Evolutionary conservation across 768 basidiomycete genomes (phyloP).

Genomic region (Trametes villosa): DNA sequence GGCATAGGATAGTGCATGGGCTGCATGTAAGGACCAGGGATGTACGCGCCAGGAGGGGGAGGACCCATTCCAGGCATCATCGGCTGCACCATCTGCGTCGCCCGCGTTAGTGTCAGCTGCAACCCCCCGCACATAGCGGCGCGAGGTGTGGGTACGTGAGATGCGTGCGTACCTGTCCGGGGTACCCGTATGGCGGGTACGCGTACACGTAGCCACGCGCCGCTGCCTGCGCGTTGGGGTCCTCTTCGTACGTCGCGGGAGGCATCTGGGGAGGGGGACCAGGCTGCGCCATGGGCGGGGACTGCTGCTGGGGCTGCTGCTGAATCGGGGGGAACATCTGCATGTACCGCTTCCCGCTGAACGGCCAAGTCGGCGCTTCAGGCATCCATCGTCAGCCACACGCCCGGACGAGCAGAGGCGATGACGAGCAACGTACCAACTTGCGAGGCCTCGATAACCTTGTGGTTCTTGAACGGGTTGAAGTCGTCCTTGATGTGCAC

Average conservation of each 20-base stretch:
- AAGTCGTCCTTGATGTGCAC: constrained; percentile 96
- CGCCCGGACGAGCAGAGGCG: not conserved
- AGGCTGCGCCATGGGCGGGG: constrained; percentile 67
- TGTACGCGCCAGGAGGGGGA: constrained; percentile 79
- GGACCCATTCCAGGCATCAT: constrained; percentile 89
- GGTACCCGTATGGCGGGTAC: constrained; percentile 78
- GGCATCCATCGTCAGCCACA: constrained; percentile 9
- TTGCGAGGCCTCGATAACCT: constrained; percentile 73
- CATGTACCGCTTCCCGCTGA: constrained; percentile 85
- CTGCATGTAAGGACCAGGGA: constrained; percentile 82
- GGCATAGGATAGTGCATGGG: constrained; percentile 86
- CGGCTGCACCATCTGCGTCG: constrained; percentile 46
- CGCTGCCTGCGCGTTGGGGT: constrained; percentile 56
- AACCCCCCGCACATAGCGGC: not conserved
- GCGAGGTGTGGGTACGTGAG: not conserved
- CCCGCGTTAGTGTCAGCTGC: constrained; percentile 6
- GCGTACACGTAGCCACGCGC: constrained; percentile 68
- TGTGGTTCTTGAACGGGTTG: constrained; percentile 91
- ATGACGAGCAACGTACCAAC: constrained; percentile 59
- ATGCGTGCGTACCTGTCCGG: constrained; percentile 62
- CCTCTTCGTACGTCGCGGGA: constrained; percentile 82
- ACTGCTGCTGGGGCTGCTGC: constrained; percentile 64
- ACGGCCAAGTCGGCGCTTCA: constrained; percentile 82
- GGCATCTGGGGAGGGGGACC: constrained; percentile 70
- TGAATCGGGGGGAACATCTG: constrained; percentile 72